Evolutionary conservation across 164 flowering plant genomes (phyloP), one percentile per base, ranked within the genome.

Genomic region (Aristolochia californica): DNA sequence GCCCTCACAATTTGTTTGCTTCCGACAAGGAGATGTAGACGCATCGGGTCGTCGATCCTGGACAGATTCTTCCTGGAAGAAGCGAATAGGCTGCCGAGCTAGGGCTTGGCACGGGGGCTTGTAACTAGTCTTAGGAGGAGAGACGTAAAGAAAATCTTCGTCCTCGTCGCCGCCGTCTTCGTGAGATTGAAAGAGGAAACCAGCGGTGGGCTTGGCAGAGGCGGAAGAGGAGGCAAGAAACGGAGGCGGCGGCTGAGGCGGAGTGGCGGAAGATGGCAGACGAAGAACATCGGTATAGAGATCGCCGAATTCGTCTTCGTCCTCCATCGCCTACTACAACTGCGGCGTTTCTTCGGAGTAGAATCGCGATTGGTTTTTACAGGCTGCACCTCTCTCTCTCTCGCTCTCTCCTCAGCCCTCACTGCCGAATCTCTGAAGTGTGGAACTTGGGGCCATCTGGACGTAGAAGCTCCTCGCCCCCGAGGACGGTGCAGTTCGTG

Each of bases 301-400:
- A 83, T 93, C 98, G 60, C 98, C 98, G 71, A 93, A 93, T 62
- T 88, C 98, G 53, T 91, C 98, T 48, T 93, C 98, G 65, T 85
- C 97, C 58, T 89, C 98, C 97, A 91, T 90, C 18, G 30, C 56
- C 43, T 4, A 10, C 18, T 13, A 26, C 56, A 8, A 5, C 23
- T 34, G 10, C 40, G 10, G 40, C 40, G 40, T 34, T 34, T 34
- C 10, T 34, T 34, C 40, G 40, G 10, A 34, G 40, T 34, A 34
- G 10, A 34, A 34, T 7, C 40, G 40, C 40, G 10, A 34, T 12
- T 34, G 40, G 5, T 34, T 12, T 34, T 34, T 34, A 34, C 11
- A 34, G 40, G 40, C 40, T n/a, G 40, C 10, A 34, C 22, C 7
- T n/a, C 51, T 16, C 21, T 48, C 51, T 44, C 51, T 18, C 23